These are phyloP conservation scores for Triticum turgidum DNA, from an alignment of 176 grass and related monocot genomes.

Conservation along the genomic window DNA sequence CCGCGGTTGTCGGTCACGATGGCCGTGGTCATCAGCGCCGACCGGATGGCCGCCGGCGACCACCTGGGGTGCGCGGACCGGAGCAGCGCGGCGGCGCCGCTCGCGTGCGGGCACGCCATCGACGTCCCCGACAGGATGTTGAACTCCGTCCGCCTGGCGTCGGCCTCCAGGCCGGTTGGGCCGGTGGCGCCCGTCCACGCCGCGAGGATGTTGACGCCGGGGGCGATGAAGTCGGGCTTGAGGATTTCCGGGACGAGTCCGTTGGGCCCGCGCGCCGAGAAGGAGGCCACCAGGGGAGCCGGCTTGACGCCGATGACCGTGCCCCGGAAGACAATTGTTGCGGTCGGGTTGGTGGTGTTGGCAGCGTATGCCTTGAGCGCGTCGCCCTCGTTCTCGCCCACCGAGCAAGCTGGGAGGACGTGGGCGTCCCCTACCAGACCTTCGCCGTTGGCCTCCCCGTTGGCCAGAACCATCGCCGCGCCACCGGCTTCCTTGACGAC, in stretches of 20 bases:
- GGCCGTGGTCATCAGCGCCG: conserved; percentile 92
- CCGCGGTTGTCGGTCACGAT: conserved; percentile 55
- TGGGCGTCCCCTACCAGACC: conserved; percentile 90
- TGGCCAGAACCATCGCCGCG: conserved; percentile 79
- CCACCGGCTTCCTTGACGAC: conserved; percentile 82
- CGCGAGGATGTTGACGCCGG: conserved; percentile 94
- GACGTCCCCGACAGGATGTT: conserved; percentile 98
- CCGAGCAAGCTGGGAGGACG: conserved; percentile 73
- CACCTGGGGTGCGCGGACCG: conserved; percentile 82
- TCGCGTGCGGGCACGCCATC: conserved; percentile 96
- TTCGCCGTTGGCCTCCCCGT: conserved; percentile 79
- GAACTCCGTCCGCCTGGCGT: conserved; percentile 75
- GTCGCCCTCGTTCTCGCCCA: conserved; percentile 80
- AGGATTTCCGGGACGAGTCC: conserved; percentile 78
- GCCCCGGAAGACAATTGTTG: conserved; percentile 65
- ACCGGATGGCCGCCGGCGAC: conserved; percentile 77
- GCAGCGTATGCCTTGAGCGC: conserved; percentile 57
- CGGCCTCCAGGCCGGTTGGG: conserved; percentile 60
- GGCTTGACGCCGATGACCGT: conserved; percentile 87
- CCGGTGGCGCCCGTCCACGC: conserved; percentile 83
- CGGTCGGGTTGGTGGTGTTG: conserved; percentile 48
- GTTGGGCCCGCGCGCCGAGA: conserved; percentile 91
- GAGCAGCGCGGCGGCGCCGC: conserved; percentile 81
- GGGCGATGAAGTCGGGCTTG: conserved; percentile 89
- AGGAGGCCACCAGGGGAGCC: conserved; percentile 85